phyloP scores from a whole-genome alignment of 2,329 filamentous ascomycete genomes.

The Xylariaceae sp. region DNA sequence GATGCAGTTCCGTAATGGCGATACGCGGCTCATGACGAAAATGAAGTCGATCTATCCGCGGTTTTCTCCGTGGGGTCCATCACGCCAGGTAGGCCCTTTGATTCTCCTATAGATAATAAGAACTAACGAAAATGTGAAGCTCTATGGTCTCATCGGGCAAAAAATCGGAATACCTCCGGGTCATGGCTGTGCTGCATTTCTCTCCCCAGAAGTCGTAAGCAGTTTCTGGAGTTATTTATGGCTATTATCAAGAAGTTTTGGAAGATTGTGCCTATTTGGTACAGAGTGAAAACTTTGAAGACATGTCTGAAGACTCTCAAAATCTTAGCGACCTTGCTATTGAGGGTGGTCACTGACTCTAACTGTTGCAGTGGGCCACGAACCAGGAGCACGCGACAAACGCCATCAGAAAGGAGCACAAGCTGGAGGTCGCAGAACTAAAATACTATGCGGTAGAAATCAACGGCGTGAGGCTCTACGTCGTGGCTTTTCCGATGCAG shows the following conservation, averaged over 20 bases:
- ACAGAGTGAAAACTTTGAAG: too few species aligned
- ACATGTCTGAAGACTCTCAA: too few species aligned
- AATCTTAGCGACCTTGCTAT: too few species aligned
- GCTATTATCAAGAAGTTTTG: too few species aligned
- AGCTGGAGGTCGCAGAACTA: constrained; percentile 35
- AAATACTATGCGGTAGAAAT: constrained; percentile 42
- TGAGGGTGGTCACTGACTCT: too few species aligned
- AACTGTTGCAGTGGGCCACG: constrained; percentile 20
- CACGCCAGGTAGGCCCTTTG: constrained; percentile 31
- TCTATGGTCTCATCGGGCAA: constrained; percentile 37
- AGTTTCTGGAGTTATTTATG: too few species aligned
- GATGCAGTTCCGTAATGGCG: constrained; percentile 41
- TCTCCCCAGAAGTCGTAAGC: constrained; percentile 21
- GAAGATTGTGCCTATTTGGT: too few species aligned
- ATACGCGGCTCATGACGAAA: constrained; percentile 32
- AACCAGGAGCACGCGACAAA: constrained; percentile 33
- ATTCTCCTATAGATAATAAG: background rate
- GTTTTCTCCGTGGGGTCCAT: constrained; percentile 40
- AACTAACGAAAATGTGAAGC: constrained; percentile 24
- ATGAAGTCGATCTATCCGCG: constrained; percentile 47
- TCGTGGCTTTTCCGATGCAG: constrained; percentile 39
- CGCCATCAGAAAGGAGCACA: constrained; percentile 34
- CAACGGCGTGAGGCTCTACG: constrained; percentile 41
- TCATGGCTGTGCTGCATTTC: constrained; percentile 29
- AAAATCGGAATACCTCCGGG: constrained; percentile 27